phyloP scores from a whole-genome alignment of 2,329 filamentous ascomycete species.

The Cladosporium colombiae region DNA sequence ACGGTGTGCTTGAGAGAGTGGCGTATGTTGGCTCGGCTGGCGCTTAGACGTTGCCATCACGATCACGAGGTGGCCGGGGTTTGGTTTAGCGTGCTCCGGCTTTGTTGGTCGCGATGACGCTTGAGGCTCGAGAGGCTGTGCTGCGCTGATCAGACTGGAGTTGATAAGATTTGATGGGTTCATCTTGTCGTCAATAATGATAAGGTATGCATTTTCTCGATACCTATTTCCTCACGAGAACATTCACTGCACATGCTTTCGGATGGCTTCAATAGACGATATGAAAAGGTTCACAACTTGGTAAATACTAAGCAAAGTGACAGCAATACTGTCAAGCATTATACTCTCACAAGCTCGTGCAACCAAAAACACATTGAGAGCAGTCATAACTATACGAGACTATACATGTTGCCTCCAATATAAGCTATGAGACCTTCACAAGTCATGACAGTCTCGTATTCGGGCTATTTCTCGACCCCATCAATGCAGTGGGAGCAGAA shows the following conservation, averaged over 20 bases:
- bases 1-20: slow-evolving; percentile 12
- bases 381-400: background rate
- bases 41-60: slow-evolving; percentile 1
- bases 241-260: background rate
- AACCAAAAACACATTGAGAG: background rate
- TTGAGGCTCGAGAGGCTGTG: background rate
- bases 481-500: background rate
- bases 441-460: background rate
- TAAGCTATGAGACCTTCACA: background rate
- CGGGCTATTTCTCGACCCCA: background rate
- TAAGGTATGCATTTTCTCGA: background rate
- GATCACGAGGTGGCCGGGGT: slow-evolving; percentile 7
- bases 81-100: background rate
- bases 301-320: background rate
- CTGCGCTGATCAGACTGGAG: background rate
- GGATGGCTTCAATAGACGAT: background rate
- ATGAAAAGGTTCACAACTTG: background rate
- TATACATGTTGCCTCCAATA: background rate
- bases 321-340: background rate
- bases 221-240: too few species aligned
- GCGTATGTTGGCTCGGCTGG: background rate
- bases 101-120: background rate
- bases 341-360: background rate
- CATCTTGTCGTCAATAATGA: background rate
- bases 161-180: background rate